phyloP scores from a whole-genome alignment of 2,329 filamentous ascomycete genomes.

The Nemania abortiva region DNA sequence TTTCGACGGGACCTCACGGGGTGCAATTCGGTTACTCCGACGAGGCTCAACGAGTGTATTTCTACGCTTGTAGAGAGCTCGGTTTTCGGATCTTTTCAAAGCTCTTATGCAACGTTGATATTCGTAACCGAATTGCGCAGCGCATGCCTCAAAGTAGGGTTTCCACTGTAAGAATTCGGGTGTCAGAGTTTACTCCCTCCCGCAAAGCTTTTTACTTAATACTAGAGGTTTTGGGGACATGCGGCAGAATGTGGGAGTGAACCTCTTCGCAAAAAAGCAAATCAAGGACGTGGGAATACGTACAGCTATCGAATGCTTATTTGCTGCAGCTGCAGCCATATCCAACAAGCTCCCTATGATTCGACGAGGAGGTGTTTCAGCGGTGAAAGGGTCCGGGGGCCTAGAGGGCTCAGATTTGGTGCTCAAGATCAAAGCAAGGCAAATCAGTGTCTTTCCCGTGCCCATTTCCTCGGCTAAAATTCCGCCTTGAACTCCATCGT shows the following conservation, averaged over 20 bases:
- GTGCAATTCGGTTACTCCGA: slow-evolving; percentile 54
- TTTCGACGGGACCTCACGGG: slow-evolving; percentile 52
- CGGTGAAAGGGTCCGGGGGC: slow-evolving; percentile 72
- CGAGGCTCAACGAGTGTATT: slow-evolving; percentile 57
- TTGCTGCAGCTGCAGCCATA: slow-evolving; percentile 80
- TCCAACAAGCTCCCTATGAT: slow-evolving; percentile 73
- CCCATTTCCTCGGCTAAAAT: slow-evolving; percentile 87
- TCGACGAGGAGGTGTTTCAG: slow-evolving; percentile 54
- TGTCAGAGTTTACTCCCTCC: slow-evolving; percentile 3
- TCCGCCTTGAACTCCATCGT: slow-evolving; percentile 80
- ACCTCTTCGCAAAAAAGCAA: not conserved
- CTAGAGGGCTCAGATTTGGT: slow-evolving; percentile 75
- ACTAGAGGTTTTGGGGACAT: too few relatives aligned
- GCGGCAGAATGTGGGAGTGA: not conserved
- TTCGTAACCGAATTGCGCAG: slow-evolving; percentile 59
- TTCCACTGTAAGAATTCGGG: slow-evolving; percentile 64
- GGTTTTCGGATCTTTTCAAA: slow-evolving; percentile 64
- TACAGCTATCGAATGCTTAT: slow-evolving; percentile 71
- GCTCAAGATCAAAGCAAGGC: slow-evolving; percentile 79
- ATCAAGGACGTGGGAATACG: not conserved
- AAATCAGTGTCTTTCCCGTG: slow-evolving; percentile 89
- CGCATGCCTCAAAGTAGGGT: slow-evolving; percentile 67
- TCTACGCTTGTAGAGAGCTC: slow-evolving; percentile 68
- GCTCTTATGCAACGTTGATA: slow-evolving; percentile 66
- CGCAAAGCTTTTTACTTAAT: not conserved